Percentiles rank a stretch among this genome's conserved stretches.
Evolutionary conservation across 768 basidiomycete genomes (phyloP).

Genomic region (Lactarius hengduanensis): DNA sequence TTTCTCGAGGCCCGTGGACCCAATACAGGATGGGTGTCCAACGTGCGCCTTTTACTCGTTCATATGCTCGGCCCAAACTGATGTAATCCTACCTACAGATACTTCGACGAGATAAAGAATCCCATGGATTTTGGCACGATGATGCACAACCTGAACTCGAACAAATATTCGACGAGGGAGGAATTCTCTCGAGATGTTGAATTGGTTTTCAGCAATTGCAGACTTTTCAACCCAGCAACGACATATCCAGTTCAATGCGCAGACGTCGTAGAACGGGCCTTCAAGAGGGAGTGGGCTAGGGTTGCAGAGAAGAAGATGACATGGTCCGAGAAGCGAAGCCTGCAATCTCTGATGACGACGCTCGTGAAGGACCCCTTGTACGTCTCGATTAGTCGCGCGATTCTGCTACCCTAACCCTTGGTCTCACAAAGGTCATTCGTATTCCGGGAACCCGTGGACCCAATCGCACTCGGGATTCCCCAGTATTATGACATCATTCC

Average conservation of each 20-base stretch:
- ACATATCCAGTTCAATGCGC: slow-evolving; percentile 75
- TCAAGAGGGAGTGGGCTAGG: slow-evolving; percentile 87
- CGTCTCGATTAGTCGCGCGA: slow-evolving; percentile 34
- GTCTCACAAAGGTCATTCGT: slow-evolving; percentile 57
- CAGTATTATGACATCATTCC: slow-evolving; percentile 87
- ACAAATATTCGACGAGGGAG: slow-evolving; percentile 76
- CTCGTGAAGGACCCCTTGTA: slow-evolving; percentile 68
- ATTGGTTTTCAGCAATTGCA: slow-evolving; percentile 85
- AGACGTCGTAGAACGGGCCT: slow-evolving; percentile 67
- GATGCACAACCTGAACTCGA: slow-evolving; percentile 58
- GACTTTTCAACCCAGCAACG: slow-evolving; percentile 84
- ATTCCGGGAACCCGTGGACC: slow-evolving; percentile 88
- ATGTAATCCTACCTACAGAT: slow-evolving; percentile 48
- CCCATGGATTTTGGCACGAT: slow-evolving; percentile 97
- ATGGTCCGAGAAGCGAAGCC: slow-evolving; percentile 74
- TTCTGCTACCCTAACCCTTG: neutral
- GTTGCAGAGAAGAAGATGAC: slow-evolving; percentile 68
- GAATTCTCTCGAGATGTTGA: slow-evolving; percentile 77
- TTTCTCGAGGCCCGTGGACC: slow-evolving; percentile 83
- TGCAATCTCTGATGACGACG: slow-evolving; percentile 67
- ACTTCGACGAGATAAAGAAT: slow-evolving; percentile 84
- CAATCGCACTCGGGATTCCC: slow-evolving; percentile 76
- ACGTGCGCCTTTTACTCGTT: slow-evolving; percentile 56
- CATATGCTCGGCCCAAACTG: slow-evolving; percentile 9
- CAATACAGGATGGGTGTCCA: slow-evolving; percentile 79